Percentiles rank a stretch among this genome's conserved stretches.
Conservation (phyloP, 129 eudicot genomes). For the Flaveria trinervia region DNA sequence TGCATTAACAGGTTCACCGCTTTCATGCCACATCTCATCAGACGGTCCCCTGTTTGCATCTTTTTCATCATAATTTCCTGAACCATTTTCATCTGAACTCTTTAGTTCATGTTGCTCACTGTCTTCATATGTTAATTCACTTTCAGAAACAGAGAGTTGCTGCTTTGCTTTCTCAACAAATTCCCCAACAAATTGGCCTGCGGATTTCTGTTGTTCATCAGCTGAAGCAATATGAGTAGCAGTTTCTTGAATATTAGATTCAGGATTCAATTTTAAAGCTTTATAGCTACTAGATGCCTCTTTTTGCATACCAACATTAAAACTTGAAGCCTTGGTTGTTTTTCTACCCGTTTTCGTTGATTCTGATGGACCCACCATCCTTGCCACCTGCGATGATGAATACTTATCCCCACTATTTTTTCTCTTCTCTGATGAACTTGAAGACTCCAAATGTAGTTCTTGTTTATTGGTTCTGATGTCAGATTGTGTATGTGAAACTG, state of each 20-base stretch:
- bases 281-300: slow-evolving; percentile 36
- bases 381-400: slow-evolving; percentile 34
- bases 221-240: slow-evolving; percentile 56
- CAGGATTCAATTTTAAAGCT: slow-evolving; percentile 44
- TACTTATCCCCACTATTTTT: slow-evolving; percentile 19
- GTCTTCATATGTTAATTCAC: slow-evolving; percentile 31
- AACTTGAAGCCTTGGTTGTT: slow-evolving; percentile 41
- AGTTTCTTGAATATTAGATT: slow-evolving; percentile 28
- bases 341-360: slow-evolving; percentile 23
- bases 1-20: slow-evolving; percentile 23
- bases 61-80: slow-evolving; percentile 39
- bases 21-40: slow-evolving; percentile 75
- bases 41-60: slow-evolving; percentile 62
- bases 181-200: slow-evolving; percentile 55
- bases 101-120: slow-evolving; percentile 31
- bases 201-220: slow-evolving; percentile 57
- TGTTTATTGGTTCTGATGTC: slow-evolving; percentile 36
- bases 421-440: slow-evolving; percentile 38
- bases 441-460: slow-evolving; percentile 37
- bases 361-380: slow-evolving; percentile 25
- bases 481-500: slow-evolving; percentile 35
- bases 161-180: slow-evolving; percentile 64
- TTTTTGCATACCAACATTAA: slow-evolving; percentile 31
- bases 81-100: slow-evolving; percentile 28
- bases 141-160: slow-evolving; percentile 52